Percentiles rank a stretch among this genome's conserved stretches.
These are phyloP conservation scores for Pyrenophora tritici-repentis DNA, from an alignment of 2,329 filamentous ascomycete species.

Conservation along the genomic window DNA sequence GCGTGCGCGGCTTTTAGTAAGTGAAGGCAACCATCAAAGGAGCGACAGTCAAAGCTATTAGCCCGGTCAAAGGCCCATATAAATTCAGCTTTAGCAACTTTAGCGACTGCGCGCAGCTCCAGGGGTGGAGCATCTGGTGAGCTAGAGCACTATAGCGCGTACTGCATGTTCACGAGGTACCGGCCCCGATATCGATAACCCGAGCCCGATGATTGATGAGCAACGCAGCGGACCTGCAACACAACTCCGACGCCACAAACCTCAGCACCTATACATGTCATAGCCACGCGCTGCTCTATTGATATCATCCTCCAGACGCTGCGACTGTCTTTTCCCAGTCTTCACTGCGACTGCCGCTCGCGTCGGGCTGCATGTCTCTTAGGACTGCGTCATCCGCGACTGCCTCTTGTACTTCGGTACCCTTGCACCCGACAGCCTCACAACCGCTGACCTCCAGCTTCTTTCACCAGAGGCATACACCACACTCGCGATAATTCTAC, in stretches of 20 bases:
- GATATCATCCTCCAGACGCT: conserved; percentile 6
- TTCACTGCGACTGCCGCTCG: conserved; percentile 10
- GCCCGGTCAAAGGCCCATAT: not conserved
- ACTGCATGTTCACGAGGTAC: conserved; percentile 12
- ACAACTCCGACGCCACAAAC: conserved; percentile 7
- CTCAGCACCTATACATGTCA: conserved; percentile 8
- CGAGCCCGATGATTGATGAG: conserved; percentile 13
- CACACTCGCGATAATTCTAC: conserved; percentile 27
- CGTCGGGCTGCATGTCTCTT: conserved; percentile 33
- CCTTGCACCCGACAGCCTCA: conserved; percentile 33
- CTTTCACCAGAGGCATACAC: conserved; percentile 24
- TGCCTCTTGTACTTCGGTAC: conserved; percentile 29
- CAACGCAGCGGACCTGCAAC: not conserved
- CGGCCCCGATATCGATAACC: conserved; percentile 21
- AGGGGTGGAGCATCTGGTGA: not conserved
- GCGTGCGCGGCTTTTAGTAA: too few species aligned
- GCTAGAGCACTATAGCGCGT: conserved; percentile 10
- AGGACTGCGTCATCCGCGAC: conserved; percentile 39
- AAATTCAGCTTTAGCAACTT: not conserved
- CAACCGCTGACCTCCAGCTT: conserved; percentile 33
- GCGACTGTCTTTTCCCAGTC: not conserved
- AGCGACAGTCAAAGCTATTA: not conserved
- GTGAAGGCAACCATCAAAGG: too few species aligned
- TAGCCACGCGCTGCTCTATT: conserved; percentile 10
- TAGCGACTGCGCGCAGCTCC: not conserved